Evolutionary conservation across 176 grass and related monocot genomes (phyloP), one percentile per base, ranked within the genome.

Genomic region (Triticum urartu): DNA sequence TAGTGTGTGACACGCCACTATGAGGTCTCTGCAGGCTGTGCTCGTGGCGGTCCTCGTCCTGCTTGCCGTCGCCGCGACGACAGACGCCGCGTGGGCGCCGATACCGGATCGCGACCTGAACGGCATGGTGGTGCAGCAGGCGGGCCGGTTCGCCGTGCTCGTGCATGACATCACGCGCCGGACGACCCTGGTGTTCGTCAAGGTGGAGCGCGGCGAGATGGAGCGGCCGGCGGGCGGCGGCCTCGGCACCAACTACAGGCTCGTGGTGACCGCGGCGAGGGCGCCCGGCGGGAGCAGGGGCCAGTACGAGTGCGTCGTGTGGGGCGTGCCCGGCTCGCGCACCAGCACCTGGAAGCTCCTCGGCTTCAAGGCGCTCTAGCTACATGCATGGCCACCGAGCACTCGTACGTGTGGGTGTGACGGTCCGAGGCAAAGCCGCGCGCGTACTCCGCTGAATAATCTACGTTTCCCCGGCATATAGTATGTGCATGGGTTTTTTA

Each of bases 71-170:
- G 76, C 47, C 7, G 11, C 13, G 0, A 47, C 25, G 60, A 25
- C 68, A 34, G 77, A 66, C 60, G 78, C 34, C 25, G 62, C 25
- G 17, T 89, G 82, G 82, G 79, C 18, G 87, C 43, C 76, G 82
- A 80, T 89, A 72, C 68, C 20, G 68, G 20, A 20, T 8, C 13
- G 0, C 17, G 79, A 81, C 68, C 68, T 77, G 22, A 47, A 32
- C 77, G 9, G 6, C 9, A 47, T 21, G 34, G 5, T 89, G 68
- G 9, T 81, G 34, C 15, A 32, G 40, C 61, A 86, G 83, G 78
- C 81, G 8, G 88, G 35, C 6, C 39, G n/a, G 22, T 89, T 89
- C 78, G 38, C 69, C 66, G 78, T 89, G 13, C 52, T 86, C 70
- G 47, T 86, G 18, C 80, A 81, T 61, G 24, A 56, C 77, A 39